Evolutionary conservation across 129 eudicot genomes (phyloP), one percentile per base, ranked within the genome.

Genomic region (Logfia minima): DNA sequence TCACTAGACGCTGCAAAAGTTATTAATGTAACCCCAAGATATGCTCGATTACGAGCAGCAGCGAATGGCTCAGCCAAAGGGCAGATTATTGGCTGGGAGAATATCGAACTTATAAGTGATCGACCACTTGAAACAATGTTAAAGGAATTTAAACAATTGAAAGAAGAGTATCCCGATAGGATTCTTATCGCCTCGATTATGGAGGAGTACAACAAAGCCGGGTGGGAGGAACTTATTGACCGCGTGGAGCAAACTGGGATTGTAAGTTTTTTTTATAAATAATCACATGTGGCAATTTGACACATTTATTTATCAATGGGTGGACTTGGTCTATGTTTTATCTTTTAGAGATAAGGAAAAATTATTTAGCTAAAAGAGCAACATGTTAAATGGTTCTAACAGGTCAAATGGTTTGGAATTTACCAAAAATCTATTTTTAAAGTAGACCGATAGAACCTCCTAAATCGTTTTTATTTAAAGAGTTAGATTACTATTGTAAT

Each of bases 161-260:
- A 94, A 75, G 87, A 95, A 84, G 99, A 95, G 84, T 95, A 91
- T 79, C 99, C 99, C 0, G 94, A 95, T 66, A 85, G 99, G 83
- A 91, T 95, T 59, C 90, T 95, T 66, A 91, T 94, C 80, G 99
- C 97, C 60, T 95, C 99, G 17, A 91, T 95, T 80, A 95, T 95
- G 99, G 99, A 95, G 60, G 99, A 95, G 75, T 95, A 90, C 81
- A 83, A 89, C 84, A 95, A 91, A 86, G 87, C 96, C 68, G 97
- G 84, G n/a, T 95, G 99, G 99, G 90, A 95, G 75, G 97, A 95
- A 69, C 96, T 95, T 65, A 84, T 95, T 80, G 93, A 89, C 59
- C 93, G 99, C 59, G 93, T 87, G 55, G 99, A 95, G 84, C 90
- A 95, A 86, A 87, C 97, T 14, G 99, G 99, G 70, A 62, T 95